These are phyloP conservation scores for Phialocephala sp. DNA, from an alignment of 2,329 filamentous ascomycete genomes.

Conservation along the genomic window DNA sequence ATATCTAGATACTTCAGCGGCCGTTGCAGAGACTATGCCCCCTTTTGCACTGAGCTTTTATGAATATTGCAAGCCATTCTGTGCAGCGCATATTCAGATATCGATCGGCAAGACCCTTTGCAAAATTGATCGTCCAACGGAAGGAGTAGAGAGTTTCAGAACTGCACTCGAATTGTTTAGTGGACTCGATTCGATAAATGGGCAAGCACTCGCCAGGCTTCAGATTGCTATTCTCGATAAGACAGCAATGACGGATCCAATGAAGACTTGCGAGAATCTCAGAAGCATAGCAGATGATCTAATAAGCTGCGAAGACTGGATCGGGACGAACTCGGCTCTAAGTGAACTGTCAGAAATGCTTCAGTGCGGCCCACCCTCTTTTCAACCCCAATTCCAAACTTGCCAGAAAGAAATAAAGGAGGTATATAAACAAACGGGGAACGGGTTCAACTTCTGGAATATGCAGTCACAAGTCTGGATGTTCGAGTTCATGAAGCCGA, in stretches of 20 bases:
- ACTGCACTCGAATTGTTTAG: neutral
- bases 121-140: constrained; percentile 1
- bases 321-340: constrained; percentile 1
- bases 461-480: constrained; percentile 5
- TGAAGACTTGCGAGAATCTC: constrained; percentile 1
- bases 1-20: neutral
- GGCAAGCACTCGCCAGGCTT: neutral
- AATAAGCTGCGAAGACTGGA: constrained; percentile 4
- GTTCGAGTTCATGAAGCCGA: constrained; percentile 4
- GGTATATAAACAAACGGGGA: constrained; percentile 2
- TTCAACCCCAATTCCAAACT: constrained; percentile 6
- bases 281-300: constrained; percentile 1
- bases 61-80: neutral
- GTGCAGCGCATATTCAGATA: neutral
- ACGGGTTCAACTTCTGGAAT: neutral
- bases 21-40: neutral
- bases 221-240: constrained; percentile 6
- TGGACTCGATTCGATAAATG: neutral
- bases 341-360: neutral
- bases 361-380: constrained; percentile 6
- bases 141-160: neutral
- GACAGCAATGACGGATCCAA: neutral
- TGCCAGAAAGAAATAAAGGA: constrained; percentile 1
- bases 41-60: neutral
- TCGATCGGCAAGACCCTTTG: constrained; percentile 4